These are phyloP conservation scores for Achlya hypogyna DNA, from an alignment of 352 stramenopile genomes.

Conservation along the genomic window DNA sequence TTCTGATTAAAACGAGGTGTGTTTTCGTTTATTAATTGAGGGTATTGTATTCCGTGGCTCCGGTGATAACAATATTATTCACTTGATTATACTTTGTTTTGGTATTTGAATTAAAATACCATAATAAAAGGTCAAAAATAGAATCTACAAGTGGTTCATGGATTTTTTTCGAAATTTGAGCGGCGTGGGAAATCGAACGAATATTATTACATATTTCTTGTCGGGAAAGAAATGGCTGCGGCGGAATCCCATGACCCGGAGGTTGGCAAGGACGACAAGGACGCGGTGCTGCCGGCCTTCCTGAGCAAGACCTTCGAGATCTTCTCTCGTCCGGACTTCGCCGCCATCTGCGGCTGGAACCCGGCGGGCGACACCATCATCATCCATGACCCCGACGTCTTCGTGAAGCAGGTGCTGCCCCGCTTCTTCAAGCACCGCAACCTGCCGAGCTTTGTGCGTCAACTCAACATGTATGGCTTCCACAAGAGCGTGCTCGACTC, in stretches of 20 bases:
- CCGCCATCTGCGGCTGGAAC: constrained; percentile 85
- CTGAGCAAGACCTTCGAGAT: constrained; percentile 92
- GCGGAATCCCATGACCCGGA: constrained; percentile 3
- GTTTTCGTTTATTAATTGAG: not conserved
- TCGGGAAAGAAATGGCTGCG: constrained; percentile 16
- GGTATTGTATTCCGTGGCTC: not conserved
- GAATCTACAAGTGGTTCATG: not conserved
- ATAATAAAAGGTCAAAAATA: not conserved
- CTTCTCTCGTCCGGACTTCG: constrained; percentile 80
- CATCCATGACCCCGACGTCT: constrained; percentile 77
- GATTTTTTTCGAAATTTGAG: no score
- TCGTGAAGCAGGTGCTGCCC: constrained; percentile 76
- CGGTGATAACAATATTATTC: not conserved
- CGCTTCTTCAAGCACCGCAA: constrained; percentile 91
- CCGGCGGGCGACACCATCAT: constrained; percentile 87
- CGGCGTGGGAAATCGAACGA: no score
- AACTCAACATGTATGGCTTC: constrained; percentile 92
- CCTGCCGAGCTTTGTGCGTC: constrained; percentile 89
- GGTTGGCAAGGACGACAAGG: constrained; percentile 40
- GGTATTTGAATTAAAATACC: not conserved
- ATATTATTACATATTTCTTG: no score
- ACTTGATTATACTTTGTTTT: not conserved
- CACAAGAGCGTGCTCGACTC: constrained; percentile 89
- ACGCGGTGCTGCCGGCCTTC: constrained; percentile 84
- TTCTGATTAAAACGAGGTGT: not conserved